These are phyloP conservation scores for Cadophora sp. DNA, from an alignment of 2,329 filamentous ascomycete genomes.

Conservation along the genomic window DNA sequence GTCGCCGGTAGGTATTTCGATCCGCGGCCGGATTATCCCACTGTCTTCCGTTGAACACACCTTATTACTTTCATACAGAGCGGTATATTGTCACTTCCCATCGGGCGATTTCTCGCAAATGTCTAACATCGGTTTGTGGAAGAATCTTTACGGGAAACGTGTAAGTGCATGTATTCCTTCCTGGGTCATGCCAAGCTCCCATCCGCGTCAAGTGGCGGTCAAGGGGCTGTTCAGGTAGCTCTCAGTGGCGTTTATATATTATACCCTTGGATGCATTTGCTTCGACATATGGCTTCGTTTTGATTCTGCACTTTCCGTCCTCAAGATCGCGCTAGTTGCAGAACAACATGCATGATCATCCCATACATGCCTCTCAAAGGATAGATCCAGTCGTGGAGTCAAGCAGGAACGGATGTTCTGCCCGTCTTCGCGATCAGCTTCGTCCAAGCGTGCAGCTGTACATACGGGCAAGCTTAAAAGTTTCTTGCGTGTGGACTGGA, in stretches of 20 bases:
- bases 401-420: slow-evolving; percentile 6
- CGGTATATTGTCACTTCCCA: neutral
- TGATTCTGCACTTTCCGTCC: neutral
- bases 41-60: neutral
- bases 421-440: neutral
- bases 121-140: neutral
- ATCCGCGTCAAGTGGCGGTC: slow-evolving; percentile 14
- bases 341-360: neutral
- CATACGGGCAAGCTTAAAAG: neutral
- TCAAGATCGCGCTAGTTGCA: neutral
- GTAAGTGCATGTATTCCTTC: neutral
- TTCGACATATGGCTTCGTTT: neutral
- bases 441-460: neutral
- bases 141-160: neutral
- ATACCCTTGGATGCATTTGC: neutral
- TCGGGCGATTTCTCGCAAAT: neutral
- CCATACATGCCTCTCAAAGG: neutral
- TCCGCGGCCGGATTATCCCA: neutral
- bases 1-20: neutral
- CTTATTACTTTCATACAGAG: neutral
- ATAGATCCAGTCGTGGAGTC: neutral
- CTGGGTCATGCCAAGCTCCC: neutral
- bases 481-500: neutral
- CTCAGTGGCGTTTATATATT: neutral
- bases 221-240: neutral